Evolutionary conservation across 2,329 filamentous ascomycete species (phyloP).

Genomic region (Calonectria pseudoturangicola): DNA sequence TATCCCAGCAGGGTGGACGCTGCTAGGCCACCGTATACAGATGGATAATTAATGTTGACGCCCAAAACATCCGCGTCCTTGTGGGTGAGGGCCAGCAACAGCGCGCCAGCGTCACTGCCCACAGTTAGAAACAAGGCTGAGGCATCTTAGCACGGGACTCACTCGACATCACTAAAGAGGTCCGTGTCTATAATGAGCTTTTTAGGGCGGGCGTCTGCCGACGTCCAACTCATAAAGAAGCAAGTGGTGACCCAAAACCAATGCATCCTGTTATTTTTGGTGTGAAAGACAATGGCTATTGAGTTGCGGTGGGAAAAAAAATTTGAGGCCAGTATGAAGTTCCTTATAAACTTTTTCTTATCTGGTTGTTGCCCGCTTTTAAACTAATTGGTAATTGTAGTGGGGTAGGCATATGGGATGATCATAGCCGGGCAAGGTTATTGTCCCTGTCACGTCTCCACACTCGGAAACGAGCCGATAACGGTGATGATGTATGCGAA

Average conservation of each 20-base stretch:
- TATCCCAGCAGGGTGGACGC: background rate
- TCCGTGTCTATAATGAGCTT: slow-evolving; percentile 11
- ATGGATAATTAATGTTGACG: slow-evolving; percentile 5
- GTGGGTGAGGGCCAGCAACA: background rate
- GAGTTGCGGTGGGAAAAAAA: background rate
- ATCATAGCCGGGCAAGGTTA: background rate
- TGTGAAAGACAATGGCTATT: background rate
- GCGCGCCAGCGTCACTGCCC: background rate
- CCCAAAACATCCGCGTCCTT: background rate
- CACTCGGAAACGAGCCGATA: background rate
- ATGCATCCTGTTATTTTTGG: background rate
- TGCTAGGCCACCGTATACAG: background rate
- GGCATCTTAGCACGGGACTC: background rate
- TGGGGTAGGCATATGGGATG: background rate
- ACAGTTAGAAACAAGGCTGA: background rate
- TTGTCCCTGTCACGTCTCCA: background rate
- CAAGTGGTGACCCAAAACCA: background rate
- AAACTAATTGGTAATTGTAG: background rate
- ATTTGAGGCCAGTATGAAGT: background rate
- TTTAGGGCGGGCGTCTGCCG: background rate
- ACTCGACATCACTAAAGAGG: slow-evolving; percentile 7
- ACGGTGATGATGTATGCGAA: background rate
- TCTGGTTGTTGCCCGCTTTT: background rate
- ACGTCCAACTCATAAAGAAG: background rate
- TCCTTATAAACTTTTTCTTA: background rate